Evolutionary conservation across 2,329 filamentous ascomycete genomes (phyloP).

Genomic region (Clarireedia homoeocarpa): DNA sequence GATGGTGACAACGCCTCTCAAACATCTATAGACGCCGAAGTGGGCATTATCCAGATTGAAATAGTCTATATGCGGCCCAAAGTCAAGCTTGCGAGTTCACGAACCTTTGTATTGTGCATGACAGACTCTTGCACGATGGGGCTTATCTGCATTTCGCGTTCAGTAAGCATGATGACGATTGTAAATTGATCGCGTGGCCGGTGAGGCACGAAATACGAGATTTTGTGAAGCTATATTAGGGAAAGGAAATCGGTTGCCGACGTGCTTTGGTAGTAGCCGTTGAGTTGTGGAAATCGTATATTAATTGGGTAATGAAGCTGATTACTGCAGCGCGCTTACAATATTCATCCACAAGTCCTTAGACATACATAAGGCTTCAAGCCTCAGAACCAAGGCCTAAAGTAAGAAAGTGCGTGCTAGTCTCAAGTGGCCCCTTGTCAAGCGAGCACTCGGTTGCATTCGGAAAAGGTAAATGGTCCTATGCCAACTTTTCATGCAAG

Average conservation of each 20-base stretch:
- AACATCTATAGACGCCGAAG: background rate
- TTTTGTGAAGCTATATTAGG: background rate
- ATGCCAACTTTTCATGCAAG: background rate
- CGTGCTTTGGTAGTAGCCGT: background rate
- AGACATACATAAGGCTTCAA: no score
- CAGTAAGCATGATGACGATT: conserved; percentile 50
- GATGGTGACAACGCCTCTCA: background rate
- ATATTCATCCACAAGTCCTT: no score
- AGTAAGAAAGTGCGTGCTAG: background rate
- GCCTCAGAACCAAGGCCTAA: background rate
- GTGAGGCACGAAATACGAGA: background rate
- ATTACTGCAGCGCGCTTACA: no score
- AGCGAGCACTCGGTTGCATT: background rate
- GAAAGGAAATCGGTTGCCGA: background rate
- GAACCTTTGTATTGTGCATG: conserved; percentile 71
- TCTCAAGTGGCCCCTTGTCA: background rate
- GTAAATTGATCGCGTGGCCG: background rate
- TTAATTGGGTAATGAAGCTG: background rate
- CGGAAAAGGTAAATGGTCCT: background rate
- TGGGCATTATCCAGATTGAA: background rate
- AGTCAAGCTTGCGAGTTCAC: conserved; percentile 1
- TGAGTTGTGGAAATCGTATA: background rate
- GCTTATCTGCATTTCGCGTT: conserved; percentile 65
- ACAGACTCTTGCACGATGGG: conserved; percentile 75
- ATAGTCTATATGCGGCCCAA: background rate